Percentiles rank a stretch among this genome's conserved stretches.
These are phyloP conservation scores for Geranium incanum DNA, from an alignment of 441 rosid genomes.

Conservation along the genomic window DNA sequence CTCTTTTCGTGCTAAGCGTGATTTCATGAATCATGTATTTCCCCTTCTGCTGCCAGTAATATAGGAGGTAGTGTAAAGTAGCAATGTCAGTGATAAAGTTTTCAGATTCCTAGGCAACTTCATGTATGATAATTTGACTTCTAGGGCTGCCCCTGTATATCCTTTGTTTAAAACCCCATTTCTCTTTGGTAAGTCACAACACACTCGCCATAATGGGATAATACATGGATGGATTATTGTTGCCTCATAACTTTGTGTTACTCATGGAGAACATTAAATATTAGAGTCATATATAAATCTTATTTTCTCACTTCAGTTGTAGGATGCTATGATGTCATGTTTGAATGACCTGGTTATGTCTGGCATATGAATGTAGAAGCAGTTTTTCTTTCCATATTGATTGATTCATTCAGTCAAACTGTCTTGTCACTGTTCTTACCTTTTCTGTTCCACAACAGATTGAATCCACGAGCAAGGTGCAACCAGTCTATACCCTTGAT, in stretches of 20 bases:
- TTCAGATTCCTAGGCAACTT: no score
- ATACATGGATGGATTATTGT: no score
- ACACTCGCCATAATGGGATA: no score
- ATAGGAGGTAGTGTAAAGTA: no score
- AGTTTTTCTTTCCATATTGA: not conserved
- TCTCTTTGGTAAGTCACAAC: no score
- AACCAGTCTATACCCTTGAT: slow-evolving; percentile 47
- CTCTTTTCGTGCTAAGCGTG: not conserved
- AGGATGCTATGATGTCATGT: not conserved
- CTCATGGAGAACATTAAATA: no score
- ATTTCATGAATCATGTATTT: not conserved
- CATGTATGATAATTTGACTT: no score
- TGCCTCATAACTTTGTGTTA: no score
- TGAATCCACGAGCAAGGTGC: slow-evolving; percentile 54
- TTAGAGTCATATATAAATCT: not conserved
- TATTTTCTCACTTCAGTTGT: not conserved
- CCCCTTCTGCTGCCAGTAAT: not conserved
- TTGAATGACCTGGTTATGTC: not conserved
- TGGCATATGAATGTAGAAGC: not conserved
- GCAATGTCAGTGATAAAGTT: no score
- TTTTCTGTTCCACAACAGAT: slow-evolving; percentile 32
- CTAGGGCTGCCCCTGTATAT: no score
- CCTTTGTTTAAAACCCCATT: no score
- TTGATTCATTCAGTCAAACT: not conserved
- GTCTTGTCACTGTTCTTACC: slow-evolving; percentile 9